These are phyloP conservation scores for Rheum nobile DNA, from an alignment of 148 eudicot genomes.

Conservation along the genomic window DNA sequence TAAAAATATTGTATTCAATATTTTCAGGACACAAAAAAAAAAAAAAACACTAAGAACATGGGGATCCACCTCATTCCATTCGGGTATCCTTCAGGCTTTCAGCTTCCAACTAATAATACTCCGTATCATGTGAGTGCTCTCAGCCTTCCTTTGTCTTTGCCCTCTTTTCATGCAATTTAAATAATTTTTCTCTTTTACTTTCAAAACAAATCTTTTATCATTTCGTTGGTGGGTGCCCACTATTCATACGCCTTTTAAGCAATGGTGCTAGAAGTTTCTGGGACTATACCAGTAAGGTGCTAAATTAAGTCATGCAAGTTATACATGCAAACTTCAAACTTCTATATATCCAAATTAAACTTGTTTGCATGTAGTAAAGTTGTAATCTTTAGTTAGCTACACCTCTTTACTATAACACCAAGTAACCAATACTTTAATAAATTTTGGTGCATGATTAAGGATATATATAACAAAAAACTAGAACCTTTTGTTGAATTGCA, in stretches of 20 bases:
- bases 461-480: neutral
- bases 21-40: neutral
- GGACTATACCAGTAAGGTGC: neutral
- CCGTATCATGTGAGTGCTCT: slow-evolving; percentile 31
- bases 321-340: no score
- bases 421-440: no score
- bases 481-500: neutral
- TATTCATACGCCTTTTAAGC: neutral
- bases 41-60: slow-evolving; percentile 36
- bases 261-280: neutral
- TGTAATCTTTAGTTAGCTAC: neutral
- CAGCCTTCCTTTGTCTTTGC: slow-evolving; percentile 37
- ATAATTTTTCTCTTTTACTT: neutral
- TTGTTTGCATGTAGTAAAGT: neutral
- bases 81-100: slow-evolving; percentile 19
- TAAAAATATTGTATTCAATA: neutral
- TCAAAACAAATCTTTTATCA: neutral
- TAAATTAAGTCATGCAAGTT: no score
- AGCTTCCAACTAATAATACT: slow-evolving; percentile 52
- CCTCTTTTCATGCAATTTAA: neutral
- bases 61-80: slow-evolving; percentile 33
- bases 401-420: neutral
- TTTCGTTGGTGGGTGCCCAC: slow-evolving; percentile 17
- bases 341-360: neutral
- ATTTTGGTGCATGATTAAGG: neutral